Evolutionary conservation across 306 rosid species (phyloP).

Genomic region (Alnus glutinosa): DNA sequence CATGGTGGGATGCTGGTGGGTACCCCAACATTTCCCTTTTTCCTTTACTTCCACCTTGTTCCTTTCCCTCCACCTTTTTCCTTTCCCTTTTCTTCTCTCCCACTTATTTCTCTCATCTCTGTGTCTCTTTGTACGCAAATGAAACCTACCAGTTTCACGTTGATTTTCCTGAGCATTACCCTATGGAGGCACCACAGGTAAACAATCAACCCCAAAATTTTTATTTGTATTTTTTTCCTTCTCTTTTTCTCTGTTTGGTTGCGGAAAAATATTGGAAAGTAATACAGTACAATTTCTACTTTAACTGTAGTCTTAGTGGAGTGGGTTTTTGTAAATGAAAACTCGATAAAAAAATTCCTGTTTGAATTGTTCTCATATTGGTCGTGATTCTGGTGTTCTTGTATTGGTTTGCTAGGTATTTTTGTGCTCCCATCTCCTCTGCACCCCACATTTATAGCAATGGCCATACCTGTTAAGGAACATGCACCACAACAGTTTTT

Average conservation of each 20-base stretch:
- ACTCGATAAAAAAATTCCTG: neutral
- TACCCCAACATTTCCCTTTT: too few relatives aligned
- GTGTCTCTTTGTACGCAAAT: slow-evolving; percentile 62
- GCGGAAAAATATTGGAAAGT: neutral
- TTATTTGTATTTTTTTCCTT: neutral
- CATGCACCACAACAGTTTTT: neutral
- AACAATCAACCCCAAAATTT: neutral
- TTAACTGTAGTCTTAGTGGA: neutral
- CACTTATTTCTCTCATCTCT: too few relatives aligned
- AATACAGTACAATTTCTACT: neutral
- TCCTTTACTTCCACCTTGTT: too few relatives aligned
- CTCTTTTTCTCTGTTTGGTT: neutral
- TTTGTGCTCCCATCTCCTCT: slow-evolving; percentile 1
- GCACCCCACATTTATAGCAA: slow-evolving; percentile 17
- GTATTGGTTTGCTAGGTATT: slow-evolving; percentile 2
- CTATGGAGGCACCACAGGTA: slow-evolving; percentile 23
- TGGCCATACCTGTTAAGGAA: slow-evolving; percentile 6
- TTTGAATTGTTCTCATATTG: neutral
- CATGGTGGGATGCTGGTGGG: too few relatives aligned
- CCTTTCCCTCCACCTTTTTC: too few relatives aligned
- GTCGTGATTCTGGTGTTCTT: neutral
- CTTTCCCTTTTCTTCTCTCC: too few relatives aligned
- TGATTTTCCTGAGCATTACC: slow-evolving; percentile 37
- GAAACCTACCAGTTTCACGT: slow-evolving; percentile 98
- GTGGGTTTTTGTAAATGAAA: neutral